These are phyloP conservation scores for Sporothrix mexicana DNA, from an alignment of 2,329 filamentous ascomycete genomes.

Conservation along the genomic window DNA sequence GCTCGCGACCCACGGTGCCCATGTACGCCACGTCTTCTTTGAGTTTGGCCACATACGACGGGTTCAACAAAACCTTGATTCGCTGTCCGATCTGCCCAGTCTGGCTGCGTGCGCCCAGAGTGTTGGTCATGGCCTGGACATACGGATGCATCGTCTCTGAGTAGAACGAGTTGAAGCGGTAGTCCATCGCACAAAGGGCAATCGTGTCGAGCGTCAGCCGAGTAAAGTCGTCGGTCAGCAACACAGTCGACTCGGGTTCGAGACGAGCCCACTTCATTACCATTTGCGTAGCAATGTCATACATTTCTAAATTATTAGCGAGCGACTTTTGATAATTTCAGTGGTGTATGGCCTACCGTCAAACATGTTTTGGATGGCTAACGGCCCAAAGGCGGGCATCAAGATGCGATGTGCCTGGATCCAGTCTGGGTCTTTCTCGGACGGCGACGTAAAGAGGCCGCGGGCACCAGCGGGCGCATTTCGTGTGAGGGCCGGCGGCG, in stretches of 20 bases:
- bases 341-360: conserved; percentile 41
- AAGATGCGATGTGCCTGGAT: conserved; percentile 69
- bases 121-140: conserved; percentile 65
- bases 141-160: conserved; percentile 71
- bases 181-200: conserved; percentile 63
- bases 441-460: conserved; percentile 36
- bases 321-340: too few species aligned
- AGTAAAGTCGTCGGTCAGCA: conserved; percentile 68
- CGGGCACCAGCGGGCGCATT: conserved; percentile 22
- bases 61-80: conserved; percentile 31
- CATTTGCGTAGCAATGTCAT: conserved; percentile 70
- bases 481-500: conserved; percentile 29
- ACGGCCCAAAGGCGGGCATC: conserved; percentile 71
- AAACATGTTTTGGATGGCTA: conserved; percentile 72
- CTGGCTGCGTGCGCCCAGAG: conserved; percentile 47
- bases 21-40: conserved; percentile 33
- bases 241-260: conserved; percentile 62
- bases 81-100: conserved; percentile 31
- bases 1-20: conserved; percentile 29
- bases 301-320: conserved; percentile 53
- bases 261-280: conserved; percentile 71
- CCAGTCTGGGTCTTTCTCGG: conserved; percentile 64
- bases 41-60: conserved; percentile 31
- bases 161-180: conserved; percentile 68
- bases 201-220: conserved; percentile 67